phyloP scores from a whole-genome alignment of 73 alveolate genomes.

The Uronychia binucleata region DNA sequence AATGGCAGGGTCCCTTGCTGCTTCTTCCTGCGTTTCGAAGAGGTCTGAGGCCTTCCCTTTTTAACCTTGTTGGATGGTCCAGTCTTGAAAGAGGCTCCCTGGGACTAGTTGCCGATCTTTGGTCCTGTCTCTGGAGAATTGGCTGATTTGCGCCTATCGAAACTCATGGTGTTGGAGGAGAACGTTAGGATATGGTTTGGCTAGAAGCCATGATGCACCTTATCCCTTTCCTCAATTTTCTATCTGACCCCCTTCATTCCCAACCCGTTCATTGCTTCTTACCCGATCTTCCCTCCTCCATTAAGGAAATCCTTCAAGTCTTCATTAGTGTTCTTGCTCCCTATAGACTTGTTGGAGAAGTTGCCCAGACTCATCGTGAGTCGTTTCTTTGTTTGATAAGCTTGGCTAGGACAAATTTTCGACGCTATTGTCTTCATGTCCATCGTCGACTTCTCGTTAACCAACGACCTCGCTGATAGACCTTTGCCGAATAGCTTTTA shows the following conservation, averaged over 20 bases:
- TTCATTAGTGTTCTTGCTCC: background rate
- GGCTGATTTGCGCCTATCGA: too few species aligned
- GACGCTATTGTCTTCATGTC: background rate
- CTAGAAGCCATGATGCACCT: too few species aligned
- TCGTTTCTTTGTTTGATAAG: background rate
- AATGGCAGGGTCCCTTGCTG: background rate
- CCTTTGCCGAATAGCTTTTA: background rate
- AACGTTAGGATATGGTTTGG: too few species aligned
- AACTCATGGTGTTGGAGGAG: too few species aligned
- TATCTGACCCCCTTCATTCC: too few species aligned
- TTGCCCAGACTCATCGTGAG: background rate
- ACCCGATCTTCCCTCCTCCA: background rate
- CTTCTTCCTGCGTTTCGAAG: background rate
- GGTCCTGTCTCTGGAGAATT: too few species aligned
- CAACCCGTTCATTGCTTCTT: background rate
- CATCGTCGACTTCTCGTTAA: background rate
- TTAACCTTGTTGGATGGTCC: too few species aligned
- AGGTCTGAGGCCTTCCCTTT: background rate
- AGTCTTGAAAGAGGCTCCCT: too few species aligned
- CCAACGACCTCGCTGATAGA: background rate
- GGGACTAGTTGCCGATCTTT: too few species aligned
- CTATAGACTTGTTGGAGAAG: background rate
- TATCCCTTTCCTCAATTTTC: too few species aligned
- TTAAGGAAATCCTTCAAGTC: background rate
- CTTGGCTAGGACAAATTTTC: too few species aligned